Evolutionary conservation across 495 filamentous ascomycete genomes (phyloP), one percentile per base, ranked within the genome.

Genomic region (Cryomyces antarcticus): DNA sequence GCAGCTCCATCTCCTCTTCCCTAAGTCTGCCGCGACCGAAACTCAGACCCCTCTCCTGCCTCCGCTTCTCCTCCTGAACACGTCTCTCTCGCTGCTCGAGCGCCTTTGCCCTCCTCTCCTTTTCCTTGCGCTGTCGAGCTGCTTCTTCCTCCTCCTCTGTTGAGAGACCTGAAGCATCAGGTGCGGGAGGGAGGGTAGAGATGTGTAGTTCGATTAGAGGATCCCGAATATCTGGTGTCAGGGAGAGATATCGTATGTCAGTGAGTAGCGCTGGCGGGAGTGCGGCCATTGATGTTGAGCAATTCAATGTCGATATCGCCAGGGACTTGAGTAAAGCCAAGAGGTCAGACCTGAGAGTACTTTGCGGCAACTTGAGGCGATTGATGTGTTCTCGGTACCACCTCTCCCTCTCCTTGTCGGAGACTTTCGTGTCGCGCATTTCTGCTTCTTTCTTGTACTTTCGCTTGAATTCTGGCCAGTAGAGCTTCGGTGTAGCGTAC

Each of bases 401-500:
- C 58, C 82, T 92, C 56, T 97, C 89, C 3, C 84, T 71, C 46
- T 95, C 86, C 52, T 86, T 92, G 54, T 97, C 92, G 1, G 62
- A 59, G 28, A 95, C 54, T 38, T 78, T 71, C 5, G 71, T 56
- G 48, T 87, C 78, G 39, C 73, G 77, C 87, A 96, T 92, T 41
- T 75, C 73, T 0, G 70, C 55, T 44, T 88, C 84, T 46, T 79
- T 85, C 46, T 77, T 78, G 51, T 77, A 89, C 53, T 94, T 96
- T 30, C 88, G 70, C 48, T 82, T 82, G 57, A 97, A 97, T 55
- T 97, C 89, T 0, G 82, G 76, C 89, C 89, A 97, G 59, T 92
- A 97, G 7, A 96, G 64, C 61, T 94, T 95, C 1, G 81, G 78
- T 0, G 77, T 88, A 1, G 84, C 85, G 44, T 80, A 65, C 46